Evolutionary conservation across 176 grass and related monocot genomes (phyloP).

Genomic region (Zoysia pacifica): DNA sequence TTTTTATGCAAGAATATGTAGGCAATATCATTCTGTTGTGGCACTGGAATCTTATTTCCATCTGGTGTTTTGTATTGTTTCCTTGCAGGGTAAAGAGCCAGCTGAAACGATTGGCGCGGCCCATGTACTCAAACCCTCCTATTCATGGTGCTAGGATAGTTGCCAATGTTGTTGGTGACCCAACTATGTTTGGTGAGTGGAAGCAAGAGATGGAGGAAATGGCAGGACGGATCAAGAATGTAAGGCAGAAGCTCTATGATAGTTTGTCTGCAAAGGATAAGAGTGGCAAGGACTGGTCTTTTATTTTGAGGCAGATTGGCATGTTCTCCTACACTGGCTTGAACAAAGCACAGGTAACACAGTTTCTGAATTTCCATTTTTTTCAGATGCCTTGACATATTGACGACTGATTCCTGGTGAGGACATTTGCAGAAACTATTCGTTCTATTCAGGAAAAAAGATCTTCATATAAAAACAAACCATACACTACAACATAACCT

Average conservation of each 20-base stretch:
- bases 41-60: not conserved
- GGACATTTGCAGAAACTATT: not conserved
- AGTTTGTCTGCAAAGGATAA: conserved; percentile 73
- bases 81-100: conserved; percentile 89
- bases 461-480: not conserved
- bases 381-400: not conserved
- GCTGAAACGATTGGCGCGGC: conserved; percentile 87
- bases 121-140: conserved; percentile 96
- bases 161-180: conserved; percentile 87
- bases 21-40: not conserved
- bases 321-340: conserved; percentile 98
- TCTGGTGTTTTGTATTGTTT: not conserved
- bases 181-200: conserved; percentile 89
- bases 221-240: conserved; percentile 92
- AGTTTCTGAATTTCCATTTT: not conserved
- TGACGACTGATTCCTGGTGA: not conserved
- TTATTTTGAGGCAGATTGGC: conserved; percentile 91
- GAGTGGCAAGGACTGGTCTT: conserved; percentile 94
- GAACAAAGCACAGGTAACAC: conserved; percentile 73
- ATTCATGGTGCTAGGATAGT: conserved; percentile 90
- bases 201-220: conserved; percentile 90
- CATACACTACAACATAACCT: not conserved
- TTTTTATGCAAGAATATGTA: not conserved
- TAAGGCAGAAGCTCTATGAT: conserved; percentile 79
- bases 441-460: not conserved